Evolutionary conservation across 345 rosid species (phyloP), one percentile per base, ranked within the genome.

Genomic region (Arabidopsis arenosa): DNA sequence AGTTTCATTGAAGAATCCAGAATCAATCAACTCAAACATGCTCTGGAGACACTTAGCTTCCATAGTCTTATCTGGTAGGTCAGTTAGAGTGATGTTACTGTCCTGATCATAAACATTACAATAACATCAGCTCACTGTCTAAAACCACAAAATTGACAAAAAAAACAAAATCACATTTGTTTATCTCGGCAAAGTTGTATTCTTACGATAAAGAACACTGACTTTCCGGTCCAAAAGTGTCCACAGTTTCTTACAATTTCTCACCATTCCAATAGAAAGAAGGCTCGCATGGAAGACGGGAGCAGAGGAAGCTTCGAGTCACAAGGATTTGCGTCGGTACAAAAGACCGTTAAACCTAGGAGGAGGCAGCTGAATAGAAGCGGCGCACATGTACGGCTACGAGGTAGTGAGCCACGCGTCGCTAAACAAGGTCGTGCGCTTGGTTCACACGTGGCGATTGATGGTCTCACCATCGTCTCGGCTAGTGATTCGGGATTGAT

Each of bases 1-100:
- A n/a, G 76, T 64, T 33, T 91, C 94, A 49, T 74, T 80, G 76
- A 93, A 89, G 91, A 89, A 87, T 43, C 71, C 76, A 10, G 89
- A 84, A 78, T 88, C 94, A 48, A 89, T 62, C 66, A 91, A 67
- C 74, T 81, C 62, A 68, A 91, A 85, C 36, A 77, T 80, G 13
- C 63, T 14, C 76, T 72, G 75, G 8, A 87, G 75, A 57, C 56
- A 59, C 43, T 80, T 82, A 72, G 81, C 88, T 45, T 85, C 83
- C 43, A 41, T 60, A 35, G 65, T 45, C 45, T 72, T 82, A 56
- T 74, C 67, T 14, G 79, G 75, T 75, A 80, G 63, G 54, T 66
- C 78, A 56, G 54, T 8, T n/a, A 55, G 69, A 65, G 70, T 75
- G 5, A 51, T 63, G 75, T 67, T 57, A 23, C 82, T 80, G 83